These are phyloP conservation scores for Asterella californica DNA, from an alignment of 225 moss, liverwort and hornwort genomes.

Conservation along the genomic window DNA sequence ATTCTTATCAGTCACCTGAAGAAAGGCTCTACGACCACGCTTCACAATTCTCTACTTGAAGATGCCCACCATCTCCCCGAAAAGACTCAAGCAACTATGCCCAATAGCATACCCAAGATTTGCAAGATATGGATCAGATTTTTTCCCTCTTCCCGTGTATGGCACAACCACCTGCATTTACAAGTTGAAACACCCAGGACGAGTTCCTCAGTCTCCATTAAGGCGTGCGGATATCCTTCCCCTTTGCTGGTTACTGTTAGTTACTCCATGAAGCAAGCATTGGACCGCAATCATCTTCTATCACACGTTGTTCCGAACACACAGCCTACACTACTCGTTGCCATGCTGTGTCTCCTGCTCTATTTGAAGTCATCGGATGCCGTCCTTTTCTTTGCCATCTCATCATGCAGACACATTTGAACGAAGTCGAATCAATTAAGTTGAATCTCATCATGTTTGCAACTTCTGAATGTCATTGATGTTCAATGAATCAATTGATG, in stretches of 20 bases:
- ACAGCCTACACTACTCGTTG: neutral
- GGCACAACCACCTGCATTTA: neutral
- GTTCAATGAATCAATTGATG: neutral
- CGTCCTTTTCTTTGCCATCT: neutral
- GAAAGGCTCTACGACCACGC: neutral
- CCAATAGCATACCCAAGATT: neutral
- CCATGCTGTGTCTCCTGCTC: neutral
- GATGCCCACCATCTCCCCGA: neutral
- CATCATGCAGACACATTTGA: neutral
- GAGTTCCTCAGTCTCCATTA: neutral
- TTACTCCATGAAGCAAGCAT: neutral
- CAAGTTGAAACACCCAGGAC: neutral
- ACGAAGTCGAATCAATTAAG: constrained; percentile 2
- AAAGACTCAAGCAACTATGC: neutral
- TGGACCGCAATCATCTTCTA: neutral
- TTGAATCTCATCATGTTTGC: neutral
- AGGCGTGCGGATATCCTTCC: neutral
- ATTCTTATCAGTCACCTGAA: neutral
- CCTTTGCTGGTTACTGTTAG: neutral
- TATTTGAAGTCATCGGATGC: neutral
- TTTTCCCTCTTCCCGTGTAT: neutral
- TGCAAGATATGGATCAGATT: neutral
- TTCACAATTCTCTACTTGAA: neutral
- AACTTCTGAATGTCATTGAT: constrained; percentile 5
- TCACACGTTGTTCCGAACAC: neutral